Evolutionary conservation across 176 grass and related monocot genomes (phyloP).

Genomic region (Aegilops bicornis): DNA sequence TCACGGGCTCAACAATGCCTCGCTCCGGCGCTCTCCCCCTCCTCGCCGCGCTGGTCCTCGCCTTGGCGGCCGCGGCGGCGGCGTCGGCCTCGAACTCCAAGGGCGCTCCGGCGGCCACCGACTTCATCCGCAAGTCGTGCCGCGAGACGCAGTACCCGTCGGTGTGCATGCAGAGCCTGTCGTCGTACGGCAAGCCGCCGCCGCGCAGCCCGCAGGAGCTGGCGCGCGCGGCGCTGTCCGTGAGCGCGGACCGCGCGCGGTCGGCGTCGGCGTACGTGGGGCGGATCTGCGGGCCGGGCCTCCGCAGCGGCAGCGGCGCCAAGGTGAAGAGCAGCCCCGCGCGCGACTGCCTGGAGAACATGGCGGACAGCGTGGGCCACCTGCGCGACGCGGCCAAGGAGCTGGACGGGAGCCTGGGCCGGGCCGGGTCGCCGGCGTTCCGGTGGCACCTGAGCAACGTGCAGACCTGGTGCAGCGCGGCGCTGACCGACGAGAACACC

Average conservation of each 20-base stretch:
- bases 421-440: slow-evolving; percentile 54
- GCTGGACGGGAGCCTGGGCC: slow-evolving; percentile 45
- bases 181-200: slow-evolving; percentile 43
- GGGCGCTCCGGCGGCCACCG: background rate
- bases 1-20: slow-evolving; percentile 20
- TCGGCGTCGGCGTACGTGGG: slow-evolving; percentile 64
- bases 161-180: slow-evolving; percentile 75
- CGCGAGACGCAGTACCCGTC: slow-evolving; percentile 71
- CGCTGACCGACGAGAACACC: slow-evolving; percentile 94
- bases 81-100: background rate
- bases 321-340: slow-evolving; percentile 30
- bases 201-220: slow-evolving; percentile 70
- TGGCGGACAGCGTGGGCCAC: slow-evolving; percentile 81
- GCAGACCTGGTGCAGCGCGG: slow-evolving; percentile 92
- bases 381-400: slow-evolving; percentile 72
- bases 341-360: slow-evolving; percentile 85
- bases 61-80: background rate
- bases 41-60: slow-evolving; percentile 29
- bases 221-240: slow-evolving; percentile 71
- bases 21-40: background rate
- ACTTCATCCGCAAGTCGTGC: slow-evolving; percentile 84
- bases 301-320: background rate
- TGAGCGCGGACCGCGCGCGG: slow-evolving; percentile 74
- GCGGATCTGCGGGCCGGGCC: slow-evolving; percentile 1
- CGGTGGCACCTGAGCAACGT: slow-evolving; percentile 89